A percentile compares a stretch with the other conserved stretches of the same genome.
Conservation (phyloP, 2,329 filamentous ascomycete species). For the Pseudogymnoascus sp. region DNA sequence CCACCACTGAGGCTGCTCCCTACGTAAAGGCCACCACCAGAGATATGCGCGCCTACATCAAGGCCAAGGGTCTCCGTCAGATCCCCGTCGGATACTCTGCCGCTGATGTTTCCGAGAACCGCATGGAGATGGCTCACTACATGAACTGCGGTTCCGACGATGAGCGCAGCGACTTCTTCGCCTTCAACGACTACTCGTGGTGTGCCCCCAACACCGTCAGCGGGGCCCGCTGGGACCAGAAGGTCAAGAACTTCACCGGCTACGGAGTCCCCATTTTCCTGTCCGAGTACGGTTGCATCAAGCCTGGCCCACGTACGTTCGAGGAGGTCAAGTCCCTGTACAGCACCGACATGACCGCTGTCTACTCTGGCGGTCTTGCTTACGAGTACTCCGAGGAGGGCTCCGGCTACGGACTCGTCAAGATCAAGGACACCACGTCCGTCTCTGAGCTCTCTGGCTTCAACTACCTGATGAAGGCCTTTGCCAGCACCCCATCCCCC, state of each 20-base stretch:
- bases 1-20: constrained; percentile 84
- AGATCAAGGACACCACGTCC: constrained; percentile 63
- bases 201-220: constrained; percentile 77
- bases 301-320: constrained; percentile 62
- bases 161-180: constrained; percentile 88
- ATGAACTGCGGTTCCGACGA: constrained; percentile 78
- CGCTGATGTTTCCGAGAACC: constrained; percentile 82
- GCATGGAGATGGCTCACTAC: constrained; percentile 77
- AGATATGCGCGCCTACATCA: constrained; percentile 93
- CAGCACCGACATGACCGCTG: constrained; percentile 69
- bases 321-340: constrained; percentile 80
- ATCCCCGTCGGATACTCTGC: constrained; percentile 94
- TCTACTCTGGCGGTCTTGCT: constrained; percentile 94
- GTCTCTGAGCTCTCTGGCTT: constrained; percentile 1
- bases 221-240: constrained; percentile 71
- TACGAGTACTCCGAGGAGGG: constrained; percentile 96
- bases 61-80: constrained; percentile 64
- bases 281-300: constrained; percentile 96
- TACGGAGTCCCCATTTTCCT: constrained; percentile 97
- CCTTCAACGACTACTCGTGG: constrained; percentile 99
- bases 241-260: constrained; percentile 77
- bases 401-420: constrained; percentile 78
- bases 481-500: not conserved
- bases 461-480: not conserved
- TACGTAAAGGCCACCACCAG: constrained; percentile 97